Evolutionary conservation across 768 basidiomycete species (phyloP).

Genomic region (Lactarius deliciosus): DNA sequence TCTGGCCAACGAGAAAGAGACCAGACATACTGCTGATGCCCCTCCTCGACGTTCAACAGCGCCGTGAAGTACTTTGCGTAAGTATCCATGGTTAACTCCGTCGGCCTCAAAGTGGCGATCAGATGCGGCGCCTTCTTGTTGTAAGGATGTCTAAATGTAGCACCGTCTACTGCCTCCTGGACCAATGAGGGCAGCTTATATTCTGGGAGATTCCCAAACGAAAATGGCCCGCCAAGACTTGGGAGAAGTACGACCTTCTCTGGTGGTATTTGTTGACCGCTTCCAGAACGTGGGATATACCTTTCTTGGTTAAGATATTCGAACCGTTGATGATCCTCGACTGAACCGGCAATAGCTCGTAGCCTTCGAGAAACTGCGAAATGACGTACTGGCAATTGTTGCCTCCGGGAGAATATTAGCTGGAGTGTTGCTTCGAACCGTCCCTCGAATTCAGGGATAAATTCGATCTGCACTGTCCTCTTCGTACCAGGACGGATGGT

Average conservation of each 20-base stretch:
- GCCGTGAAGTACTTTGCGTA: constrained; percentile 12
- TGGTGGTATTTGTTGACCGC: constrained; percentile 9
- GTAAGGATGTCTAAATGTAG: background rate
- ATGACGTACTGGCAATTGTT: background rate
- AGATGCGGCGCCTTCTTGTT: background rate
- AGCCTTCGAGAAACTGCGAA: constrained; percentile 9
- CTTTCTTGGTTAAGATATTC: constrained; percentile 1
- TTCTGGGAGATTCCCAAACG: background rate
- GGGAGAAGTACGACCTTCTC: background rate
- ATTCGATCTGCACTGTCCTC: constrained; percentile 1
- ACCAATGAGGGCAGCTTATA: constrained; percentile 7
- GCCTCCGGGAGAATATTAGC: constrained; percentile 12
- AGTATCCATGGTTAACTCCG: background rate
- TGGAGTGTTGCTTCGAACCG: constrained; percentile 15
- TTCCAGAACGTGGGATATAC: background rate
- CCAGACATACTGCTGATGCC: constrained; percentile 50
- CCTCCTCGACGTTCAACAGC: constrained; percentile 31
- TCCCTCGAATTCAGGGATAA: constrained; percentile 19
- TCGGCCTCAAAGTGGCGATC: background rate
- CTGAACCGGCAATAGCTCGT: constrained; percentile 13
- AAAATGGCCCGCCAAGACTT: background rate
- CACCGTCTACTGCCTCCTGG: background rate
- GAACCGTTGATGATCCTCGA: constrained; percentile 13
- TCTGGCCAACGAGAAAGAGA: constrained; percentile 11
- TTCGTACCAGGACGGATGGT: constrained; percentile 16